phyloP scores from a whole-genome alignment of 2,329 filamentous ascomycete species.

The Dissoconium aciculare region DNA sequence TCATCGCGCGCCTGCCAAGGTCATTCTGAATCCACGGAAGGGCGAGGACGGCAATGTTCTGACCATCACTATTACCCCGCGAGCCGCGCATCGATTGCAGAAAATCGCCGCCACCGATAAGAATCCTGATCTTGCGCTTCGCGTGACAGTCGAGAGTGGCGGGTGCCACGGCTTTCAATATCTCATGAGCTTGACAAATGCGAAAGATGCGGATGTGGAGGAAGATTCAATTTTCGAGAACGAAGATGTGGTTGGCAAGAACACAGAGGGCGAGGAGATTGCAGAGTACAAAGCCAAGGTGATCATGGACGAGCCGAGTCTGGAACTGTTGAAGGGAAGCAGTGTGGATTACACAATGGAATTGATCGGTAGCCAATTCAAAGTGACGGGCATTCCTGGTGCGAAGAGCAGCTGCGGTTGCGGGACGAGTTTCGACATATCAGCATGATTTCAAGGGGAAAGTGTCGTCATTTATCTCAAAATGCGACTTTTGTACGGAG shows the following conservation, averaged over 20 bases:
- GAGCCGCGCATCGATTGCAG: constrained; percentile 59
- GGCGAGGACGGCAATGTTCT: constrained; percentile 79
- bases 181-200: constrained; percentile 66
- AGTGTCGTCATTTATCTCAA: too few species aligned
- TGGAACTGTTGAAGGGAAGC: constrained; percentile 81
- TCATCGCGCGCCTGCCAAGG: constrained; percentile 14
- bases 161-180: constrained; percentile 98
- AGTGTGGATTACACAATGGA: constrained; percentile 96
- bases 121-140: constrained; percentile 73
- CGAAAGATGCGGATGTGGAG: constrained; percentile 43
- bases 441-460: constrained; percentile 26
- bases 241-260: constrained; percentile 23
- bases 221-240: constrained; percentile 84
- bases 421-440: constrained; percentile 91
- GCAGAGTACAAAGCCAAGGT: constrained; percentile 55
- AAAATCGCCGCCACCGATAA: constrained; percentile 40
- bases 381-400: constrained; percentile 82
- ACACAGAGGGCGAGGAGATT: constrained; percentile 26
- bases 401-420: constrained; percentile 93
- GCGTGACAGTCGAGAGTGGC: constrained; percentile 80
- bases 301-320: constrained; percentile 71
- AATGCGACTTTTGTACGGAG: too few species aligned
- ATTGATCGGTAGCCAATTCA: constrained; percentile 88
- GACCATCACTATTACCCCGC: constrained; percentile 65
- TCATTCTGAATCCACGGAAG: constrained; percentile 53